A percentile compares a stretch with the other conserved stretches of the same genome.
These are phyloP conservation scores for Penicillium subrubescens DNA, from an alignment of 495 filamentous ascomycete species.

Conservation along the genomic window DNA sequence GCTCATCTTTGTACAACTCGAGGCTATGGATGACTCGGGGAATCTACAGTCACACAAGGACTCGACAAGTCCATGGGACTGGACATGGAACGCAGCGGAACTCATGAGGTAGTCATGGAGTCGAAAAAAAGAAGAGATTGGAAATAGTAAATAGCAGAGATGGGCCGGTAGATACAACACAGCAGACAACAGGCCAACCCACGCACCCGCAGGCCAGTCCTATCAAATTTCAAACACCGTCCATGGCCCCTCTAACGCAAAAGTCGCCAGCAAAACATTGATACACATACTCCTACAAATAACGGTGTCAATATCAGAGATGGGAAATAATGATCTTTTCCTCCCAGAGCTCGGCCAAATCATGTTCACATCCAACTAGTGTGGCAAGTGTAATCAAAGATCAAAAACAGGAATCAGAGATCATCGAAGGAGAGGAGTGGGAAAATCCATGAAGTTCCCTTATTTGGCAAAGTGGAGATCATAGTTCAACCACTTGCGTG, in stretches of 20 bases:
- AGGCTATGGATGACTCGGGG: not conserved
- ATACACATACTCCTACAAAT: conserved; percentile 18
- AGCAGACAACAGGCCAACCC: not conserved
- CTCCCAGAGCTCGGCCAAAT: not conserved
- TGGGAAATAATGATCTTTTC: not conserved
- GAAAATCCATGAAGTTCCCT: conserved; percentile 2
- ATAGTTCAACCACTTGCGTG: conserved; percentile 94
- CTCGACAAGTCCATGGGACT: not conserved
- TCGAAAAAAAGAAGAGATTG: not conserved
- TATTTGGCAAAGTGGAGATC: conserved; percentile 99
- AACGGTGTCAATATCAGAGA: not conserved
- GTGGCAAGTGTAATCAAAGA: not conserved
- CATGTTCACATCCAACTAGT: not conserved
- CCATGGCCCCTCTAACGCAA: conserved; percentile 5
- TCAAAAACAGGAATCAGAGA: not conserved
- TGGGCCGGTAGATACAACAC: conserved; percentile 1
- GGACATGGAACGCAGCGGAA: conserved; percentile 4
- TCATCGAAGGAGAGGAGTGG: not conserved
- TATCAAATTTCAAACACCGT: not conserved
- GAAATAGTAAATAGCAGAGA: not conserved
- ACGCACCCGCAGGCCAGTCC: not conserved
- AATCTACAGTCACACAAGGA: not conserved
- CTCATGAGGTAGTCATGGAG: not conserved
- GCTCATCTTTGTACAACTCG: not conserved
- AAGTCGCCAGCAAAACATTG: conserved; percentile 5